Conservation (phyloP, 1,139 yeast genomes). For the Debaryomycetaceae sp. region DNA sequence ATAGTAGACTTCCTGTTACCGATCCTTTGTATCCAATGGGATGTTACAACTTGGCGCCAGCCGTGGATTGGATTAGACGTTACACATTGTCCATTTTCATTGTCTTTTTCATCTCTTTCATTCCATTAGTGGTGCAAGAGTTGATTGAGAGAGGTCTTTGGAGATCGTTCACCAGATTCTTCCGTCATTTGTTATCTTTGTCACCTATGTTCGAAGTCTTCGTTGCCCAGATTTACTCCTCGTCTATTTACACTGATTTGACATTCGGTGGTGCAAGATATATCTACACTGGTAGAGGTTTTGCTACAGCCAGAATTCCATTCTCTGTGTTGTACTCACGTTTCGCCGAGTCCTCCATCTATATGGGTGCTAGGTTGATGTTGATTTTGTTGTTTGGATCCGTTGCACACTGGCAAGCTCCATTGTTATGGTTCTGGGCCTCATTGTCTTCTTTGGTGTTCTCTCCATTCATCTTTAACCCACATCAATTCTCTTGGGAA, state of each 20-base stretch:
- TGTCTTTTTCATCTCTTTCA: constrained; percentile 95
- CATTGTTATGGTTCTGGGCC: constrained; percentile 98
- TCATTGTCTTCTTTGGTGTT: constrained; percentile 85
- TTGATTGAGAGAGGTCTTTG: constrained; percentile 96
- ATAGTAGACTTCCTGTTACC: constrained; percentile 80
- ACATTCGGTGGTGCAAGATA: constrained; percentile 99
- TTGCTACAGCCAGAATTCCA: constrained; percentile 97
- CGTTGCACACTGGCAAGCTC: constrained; percentile 94
- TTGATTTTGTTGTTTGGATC: constrained; percentile 89
- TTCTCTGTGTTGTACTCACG: constrained; percentile 93
- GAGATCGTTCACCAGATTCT: constrained; percentile 90
- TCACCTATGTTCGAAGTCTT: constrained; percentile 98
- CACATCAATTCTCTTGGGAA: constrained; percentile 98
- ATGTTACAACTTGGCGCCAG: constrained; percentile 89
- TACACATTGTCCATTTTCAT: constrained; percentile 96
- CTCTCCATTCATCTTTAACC: constrained; percentile 94
- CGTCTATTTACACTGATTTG: constrained; percentile 85
- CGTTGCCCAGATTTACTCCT: constrained; percentile 95
- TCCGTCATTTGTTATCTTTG: constrained; percentile 82
- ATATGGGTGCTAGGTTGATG: constrained; percentile 91
- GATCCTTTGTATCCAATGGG: constrained; percentile 86
- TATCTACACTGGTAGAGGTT: constrained; percentile 98
- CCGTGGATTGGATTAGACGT: constrained; percentile 95
- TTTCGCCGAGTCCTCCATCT: constrained; percentile 95
- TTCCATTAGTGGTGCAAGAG: constrained; percentile 95